These are phyloP conservation scores for Tephrocybe sp. DNA, from an alignment of 768 basidiomycete species.

Conservation along the genomic window DNA sequence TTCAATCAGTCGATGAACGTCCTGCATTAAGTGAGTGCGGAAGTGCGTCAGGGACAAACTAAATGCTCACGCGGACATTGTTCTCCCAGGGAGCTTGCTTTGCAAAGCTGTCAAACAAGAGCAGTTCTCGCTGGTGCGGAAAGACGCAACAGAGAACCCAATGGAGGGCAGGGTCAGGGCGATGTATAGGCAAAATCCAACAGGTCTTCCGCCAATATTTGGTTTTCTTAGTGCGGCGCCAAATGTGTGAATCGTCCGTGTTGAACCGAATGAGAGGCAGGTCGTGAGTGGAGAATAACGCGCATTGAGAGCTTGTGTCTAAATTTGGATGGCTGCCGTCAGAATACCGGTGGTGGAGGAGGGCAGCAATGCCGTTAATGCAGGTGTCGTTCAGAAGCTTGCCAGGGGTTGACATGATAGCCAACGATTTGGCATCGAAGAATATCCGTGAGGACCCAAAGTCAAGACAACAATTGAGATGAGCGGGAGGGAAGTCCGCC, in stretches of 20 bases:
- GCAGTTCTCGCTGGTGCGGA: conserved; percentile 9
- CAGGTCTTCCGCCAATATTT: conserved; percentile 28
- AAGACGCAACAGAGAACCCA: conserved; percentile 31
- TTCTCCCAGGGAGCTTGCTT: conserved; percentile 4
- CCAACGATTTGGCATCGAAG: conserved; percentile 8
- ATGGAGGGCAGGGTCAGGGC: conserved; percentile 19
- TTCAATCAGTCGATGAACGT: conserved; percentile 11
- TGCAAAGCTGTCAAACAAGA: conserved; percentile 32
- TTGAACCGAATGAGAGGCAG: conserved; percentile 18
- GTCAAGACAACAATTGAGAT: too few species aligned
- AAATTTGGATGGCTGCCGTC: background rate
- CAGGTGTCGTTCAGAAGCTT: conserved; percentile 22
- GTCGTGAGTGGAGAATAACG: conserved; percentile 18
- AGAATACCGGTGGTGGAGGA: conserved; percentile 12
- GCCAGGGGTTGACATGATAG: background rate
- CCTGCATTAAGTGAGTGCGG: too few species aligned
- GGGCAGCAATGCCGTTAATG: conserved; percentile 22
- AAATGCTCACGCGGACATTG: too few species aligned
- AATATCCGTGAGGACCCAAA: background rate
- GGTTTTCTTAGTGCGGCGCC: conserved; percentile 12
- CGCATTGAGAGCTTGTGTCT: conserved; percentile 4
- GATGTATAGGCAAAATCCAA: conserved; percentile 39
- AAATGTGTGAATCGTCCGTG: conserved; percentile 17
- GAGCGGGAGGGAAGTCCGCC: background rate
- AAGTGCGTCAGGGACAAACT: too few species aligned